Evolutionary conservation across 257 asterid genomes (phyloP).

Genomic region (Plantago major): DNA sequence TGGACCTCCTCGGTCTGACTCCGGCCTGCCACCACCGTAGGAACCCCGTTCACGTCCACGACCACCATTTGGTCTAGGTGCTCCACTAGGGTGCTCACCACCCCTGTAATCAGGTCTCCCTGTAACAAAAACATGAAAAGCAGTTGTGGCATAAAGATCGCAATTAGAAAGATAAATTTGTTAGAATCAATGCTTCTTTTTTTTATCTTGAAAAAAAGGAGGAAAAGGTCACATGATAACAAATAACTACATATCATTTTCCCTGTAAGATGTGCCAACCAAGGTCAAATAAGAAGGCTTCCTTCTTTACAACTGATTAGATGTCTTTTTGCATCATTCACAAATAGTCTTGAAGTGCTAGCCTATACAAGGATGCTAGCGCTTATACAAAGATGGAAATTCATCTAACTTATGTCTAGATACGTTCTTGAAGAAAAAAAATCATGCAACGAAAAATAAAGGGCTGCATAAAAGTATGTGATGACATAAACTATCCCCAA

Average conservation of each 20-base stretch:
- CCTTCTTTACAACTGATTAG: too few species aligned
- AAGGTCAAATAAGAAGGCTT: too few species aligned
- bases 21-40: conserved; percentile 48
- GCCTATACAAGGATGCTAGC: too few species aligned
- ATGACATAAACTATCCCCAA: neutral
- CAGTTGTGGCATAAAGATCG: neutral
- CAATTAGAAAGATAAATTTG: neutral
- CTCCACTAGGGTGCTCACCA: conserved; percentile 43
- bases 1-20: conserved; percentile 42
- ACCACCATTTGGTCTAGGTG: conserved; percentile 54
- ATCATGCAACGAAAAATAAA: too few species aligned
- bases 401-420: neutral
- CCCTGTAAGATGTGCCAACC: too few species aligned
- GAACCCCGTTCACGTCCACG: conserved; percentile 48
- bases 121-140: conserved; percentile 25
- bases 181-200: neutral
- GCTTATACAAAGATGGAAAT: neutral
- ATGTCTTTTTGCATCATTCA: too few species aligned
- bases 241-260: too few species aligned
- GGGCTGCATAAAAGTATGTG: too few species aligned
- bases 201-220: too few species aligned
- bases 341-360: too few species aligned
- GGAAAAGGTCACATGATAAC: too few species aligned
- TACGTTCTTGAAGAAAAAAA: neutral
- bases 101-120: conserved; percentile 74